A percentile compares a stretch with the other conserved stretches of the same genome.
phyloP scores from a whole-genome alignment of 257 asterid genomes.

The Rauvolfia tetraphylla region DNA sequence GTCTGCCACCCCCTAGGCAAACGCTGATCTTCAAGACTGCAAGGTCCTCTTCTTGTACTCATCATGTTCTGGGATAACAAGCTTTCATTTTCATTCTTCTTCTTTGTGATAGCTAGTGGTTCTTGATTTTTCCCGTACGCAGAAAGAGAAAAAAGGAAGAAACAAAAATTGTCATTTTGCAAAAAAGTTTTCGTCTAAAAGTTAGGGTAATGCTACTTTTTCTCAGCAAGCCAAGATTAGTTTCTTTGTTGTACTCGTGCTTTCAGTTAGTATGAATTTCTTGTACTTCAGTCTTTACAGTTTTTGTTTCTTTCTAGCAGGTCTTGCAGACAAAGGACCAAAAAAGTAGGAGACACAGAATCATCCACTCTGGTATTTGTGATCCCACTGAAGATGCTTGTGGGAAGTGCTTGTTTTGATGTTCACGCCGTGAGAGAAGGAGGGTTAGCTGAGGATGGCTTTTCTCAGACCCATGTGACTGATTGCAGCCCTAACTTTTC shows the following conservation, averaged over 20 bases:
- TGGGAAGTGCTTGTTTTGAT: slow-evolving; percentile 50
- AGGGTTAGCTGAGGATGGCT: slow-evolving; percentile 52
- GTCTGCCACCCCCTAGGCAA: background rate
- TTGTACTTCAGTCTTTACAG: background rate
- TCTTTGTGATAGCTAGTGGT: no score
- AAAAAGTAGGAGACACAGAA: slow-evolving; percentile 28
- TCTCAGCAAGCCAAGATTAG: slow-evolving; percentile 6
- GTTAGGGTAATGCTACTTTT: background rate
- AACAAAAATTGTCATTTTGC: no score
- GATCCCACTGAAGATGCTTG: slow-evolving; percentile 43
- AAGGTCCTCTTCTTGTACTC: background rate
- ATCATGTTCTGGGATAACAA: no score
- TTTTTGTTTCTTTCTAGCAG: slow-evolving; percentile 18
- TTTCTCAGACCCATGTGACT: slow-evolving; percentile 35
- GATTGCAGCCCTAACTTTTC: slow-evolving; percentile 37
- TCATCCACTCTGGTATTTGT: slow-evolving; percentile 5
- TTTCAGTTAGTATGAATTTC: slow-evolving; percentile 6
- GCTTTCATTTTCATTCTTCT: no score
- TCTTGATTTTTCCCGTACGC: no score
- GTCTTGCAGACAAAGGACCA: slow-evolving; percentile 20
- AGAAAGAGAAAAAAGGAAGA: no score
- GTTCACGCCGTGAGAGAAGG: slow-evolving; percentile 35
- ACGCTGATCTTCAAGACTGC: no score
- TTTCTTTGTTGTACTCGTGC: background rate
- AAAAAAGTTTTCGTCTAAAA: no score